Conservation (phyloP, 2,329 filamentous ascomycete species). For the Lasiodiplodia sp. region DNA sequence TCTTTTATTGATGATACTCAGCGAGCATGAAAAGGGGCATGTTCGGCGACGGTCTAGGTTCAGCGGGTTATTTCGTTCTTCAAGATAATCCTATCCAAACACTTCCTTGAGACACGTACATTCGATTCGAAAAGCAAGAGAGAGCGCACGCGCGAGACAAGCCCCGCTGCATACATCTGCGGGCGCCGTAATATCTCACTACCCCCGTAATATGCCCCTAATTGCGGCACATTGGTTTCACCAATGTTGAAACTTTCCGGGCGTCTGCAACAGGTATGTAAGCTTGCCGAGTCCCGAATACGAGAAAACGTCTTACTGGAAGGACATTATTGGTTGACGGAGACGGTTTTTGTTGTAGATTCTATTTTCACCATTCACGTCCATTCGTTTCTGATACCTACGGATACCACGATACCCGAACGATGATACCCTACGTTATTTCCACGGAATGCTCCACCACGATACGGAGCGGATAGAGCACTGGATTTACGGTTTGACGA, state of each 20-base stretch:
- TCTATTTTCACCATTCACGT: not conserved
- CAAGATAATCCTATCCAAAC: slow-evolving; percentile 28
- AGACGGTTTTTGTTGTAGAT: not conserved
- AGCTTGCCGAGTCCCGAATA: slow-evolving; percentile 1
- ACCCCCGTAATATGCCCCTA: slow-evolving; percentile 13
- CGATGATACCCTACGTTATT: not conserved
- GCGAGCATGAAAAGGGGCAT: slow-evolving; percentile 35
- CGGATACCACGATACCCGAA: slow-evolving; percentile 13
- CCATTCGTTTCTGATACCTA: not conserved
- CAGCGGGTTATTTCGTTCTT: slow-evolving; percentile 28
- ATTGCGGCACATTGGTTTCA: slow-evolving; percentile 14
- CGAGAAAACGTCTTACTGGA: not conserved
- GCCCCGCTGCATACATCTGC: slow-evolving; percentile 9
- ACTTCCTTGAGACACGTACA: slow-evolving; percentile 28
- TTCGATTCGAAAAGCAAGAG: slow-evolving; percentile 9
- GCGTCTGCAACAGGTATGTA: slow-evolving; percentile 12
- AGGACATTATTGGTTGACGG: slow-evolving; percentile 5
- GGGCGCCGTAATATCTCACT: slow-evolving; percentile 11
- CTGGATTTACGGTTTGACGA: too few species aligned
- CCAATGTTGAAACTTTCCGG: slow-evolving; percentile 1
- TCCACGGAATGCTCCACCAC: too few species aligned
- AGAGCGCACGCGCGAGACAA: slow-evolving; percentile 7
- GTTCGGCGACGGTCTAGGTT: slow-evolving; percentile 30
- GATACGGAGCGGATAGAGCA: too few species aligned
- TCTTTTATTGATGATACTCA: slow-evolving; percentile 35